phyloP scores from a whole-genome alignment of 768 basidiomycete genomes.

The Podaxis carcinomalis region DNA sequence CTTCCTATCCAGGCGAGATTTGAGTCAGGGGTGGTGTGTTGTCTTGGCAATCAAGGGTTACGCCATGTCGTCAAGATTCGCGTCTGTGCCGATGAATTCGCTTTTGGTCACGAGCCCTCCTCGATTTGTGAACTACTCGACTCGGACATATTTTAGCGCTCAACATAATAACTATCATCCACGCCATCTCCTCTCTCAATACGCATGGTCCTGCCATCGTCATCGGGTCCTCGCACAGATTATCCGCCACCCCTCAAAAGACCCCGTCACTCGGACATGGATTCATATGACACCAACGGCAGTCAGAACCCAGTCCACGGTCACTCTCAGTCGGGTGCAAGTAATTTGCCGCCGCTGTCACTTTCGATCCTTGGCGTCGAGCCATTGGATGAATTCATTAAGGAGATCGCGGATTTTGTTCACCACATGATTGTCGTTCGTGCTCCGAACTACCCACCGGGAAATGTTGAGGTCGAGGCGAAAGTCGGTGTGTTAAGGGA shows the following conservation, averaged over 20 bases:
- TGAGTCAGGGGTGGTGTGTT: background rate
- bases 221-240: background rate
- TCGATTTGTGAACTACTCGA: background rate
- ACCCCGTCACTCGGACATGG: background rate
- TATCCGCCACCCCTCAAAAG: background rate
- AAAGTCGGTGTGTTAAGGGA: slow-evolving; percentile 81
- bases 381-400: slow-evolving; percentile 90
- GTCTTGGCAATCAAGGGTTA: slow-evolving; percentile 11
- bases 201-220: slow-evolving; percentile 2
- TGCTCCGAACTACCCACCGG: slow-evolving; percentile 35
- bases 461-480: slow-evolving; percentile 83
- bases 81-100: background rate
- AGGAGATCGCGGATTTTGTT: slow-evolving; percentile 87
- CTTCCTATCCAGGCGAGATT: background rate
- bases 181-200: background rate
- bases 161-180: background rate
- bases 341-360: slow-evolving; percentile 56
- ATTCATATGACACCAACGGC: slow-evolving; percentile 2
- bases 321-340: background rate
- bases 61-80: background rate
- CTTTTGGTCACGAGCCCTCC: slow-evolving; percentile 2
- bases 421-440: slow-evolving; percentile 63
- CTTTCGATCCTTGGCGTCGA: slow-evolving; percentile 85
- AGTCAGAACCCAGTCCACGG: background rate
- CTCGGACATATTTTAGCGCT: slow-evolving; percentile 1